Conservation (phyloP, 2,329 filamentous ascomycete genomes). For the Fonsecaea nubica region DNA sequence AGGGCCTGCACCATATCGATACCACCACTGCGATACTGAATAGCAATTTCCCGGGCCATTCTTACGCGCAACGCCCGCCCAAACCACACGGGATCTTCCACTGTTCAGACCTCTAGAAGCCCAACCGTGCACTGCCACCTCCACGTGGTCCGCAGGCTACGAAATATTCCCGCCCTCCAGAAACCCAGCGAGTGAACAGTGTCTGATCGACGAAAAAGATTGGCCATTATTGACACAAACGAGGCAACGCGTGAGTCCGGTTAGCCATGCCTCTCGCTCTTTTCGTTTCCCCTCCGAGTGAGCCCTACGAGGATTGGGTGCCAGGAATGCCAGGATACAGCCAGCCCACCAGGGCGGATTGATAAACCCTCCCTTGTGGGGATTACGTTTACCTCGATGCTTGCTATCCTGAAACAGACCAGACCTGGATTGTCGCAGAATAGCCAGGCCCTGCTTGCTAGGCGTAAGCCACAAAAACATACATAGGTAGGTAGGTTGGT, state of each 20-base stretch:
- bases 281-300: background rate
- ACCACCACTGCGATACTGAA: background rate
- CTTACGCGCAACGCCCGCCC: background rate
- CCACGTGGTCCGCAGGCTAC: background rate
- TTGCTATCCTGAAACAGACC: slow-evolving; percentile 20
- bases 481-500: no score
- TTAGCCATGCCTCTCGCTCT: background rate
- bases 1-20: background rate
- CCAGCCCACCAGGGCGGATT: background rate
- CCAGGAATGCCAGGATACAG: slow-evolving; percentile 2
- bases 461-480: no score
- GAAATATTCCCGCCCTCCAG: background rate
- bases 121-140: slow-evolving; percentile 4
- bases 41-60: background rate
- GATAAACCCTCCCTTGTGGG: background rate
- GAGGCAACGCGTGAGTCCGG: background rate
- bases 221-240: background rate
- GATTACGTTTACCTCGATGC: background rate
- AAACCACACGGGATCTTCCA: slow-evolving; percentile 3
- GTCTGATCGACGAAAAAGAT: slow-evolving; percentile 14
- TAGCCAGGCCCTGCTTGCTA: slow-evolving; percentile 1
- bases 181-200: slow-evolving; percentile 3
- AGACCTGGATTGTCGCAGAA: slow-evolving; percentile 10
- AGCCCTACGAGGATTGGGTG: background rate
- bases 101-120: background rate